These are phyloP conservation scores for Cruciata laevipes DNA, from an alignment of 257 asterid species.

Conservation along the genomic window DNA sequence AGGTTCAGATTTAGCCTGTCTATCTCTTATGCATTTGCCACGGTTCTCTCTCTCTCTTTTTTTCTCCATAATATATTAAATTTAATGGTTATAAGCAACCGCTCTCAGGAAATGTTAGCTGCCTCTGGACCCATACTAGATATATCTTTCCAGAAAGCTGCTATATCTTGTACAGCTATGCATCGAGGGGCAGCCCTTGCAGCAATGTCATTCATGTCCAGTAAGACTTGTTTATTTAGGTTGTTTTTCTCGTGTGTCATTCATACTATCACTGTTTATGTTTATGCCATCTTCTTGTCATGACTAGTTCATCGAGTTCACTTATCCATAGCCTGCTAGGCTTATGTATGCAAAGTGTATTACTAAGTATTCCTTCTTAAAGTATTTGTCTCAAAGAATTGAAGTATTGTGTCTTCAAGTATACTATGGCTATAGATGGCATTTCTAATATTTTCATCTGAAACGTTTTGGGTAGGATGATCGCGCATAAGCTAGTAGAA, in stretches of 20 bases:
- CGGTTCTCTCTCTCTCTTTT: not conserved
- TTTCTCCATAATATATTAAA: not conserved
- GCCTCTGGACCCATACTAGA: constrained; percentile 73
- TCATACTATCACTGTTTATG: not conserved
- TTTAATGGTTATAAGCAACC: constrained; percentile 5
- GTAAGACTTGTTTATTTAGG: constrained; percentile 40
- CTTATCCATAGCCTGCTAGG: not conserved
- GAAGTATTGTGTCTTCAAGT: not conserved
- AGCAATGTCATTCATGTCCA: constrained; percentile 77
- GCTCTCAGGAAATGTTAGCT: constrained; percentile 66
- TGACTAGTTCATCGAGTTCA: not conserved
- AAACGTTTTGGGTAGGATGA: no score
- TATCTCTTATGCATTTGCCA: constrained; percentile 3
- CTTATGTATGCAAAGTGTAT: not conserved
- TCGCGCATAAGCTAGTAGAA: not conserved
- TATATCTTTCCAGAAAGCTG: constrained; percentile 81
- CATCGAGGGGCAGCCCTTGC: constrained; percentile 94
- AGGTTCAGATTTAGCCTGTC: constrained; percentile 40
- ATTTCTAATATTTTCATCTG: no score
- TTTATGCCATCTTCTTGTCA: not conserved
- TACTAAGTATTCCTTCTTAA: not conserved
- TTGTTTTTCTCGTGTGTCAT: not conserved
- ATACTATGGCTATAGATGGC: not conserved
- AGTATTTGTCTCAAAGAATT: not conserved
- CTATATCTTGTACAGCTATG: constrained; percentile 82